These are phyloP conservation scores for Boletellus deceptivus DNA, from an alignment of 1,284 basidiomycete species.

Conservation along the genomic window DNA sequence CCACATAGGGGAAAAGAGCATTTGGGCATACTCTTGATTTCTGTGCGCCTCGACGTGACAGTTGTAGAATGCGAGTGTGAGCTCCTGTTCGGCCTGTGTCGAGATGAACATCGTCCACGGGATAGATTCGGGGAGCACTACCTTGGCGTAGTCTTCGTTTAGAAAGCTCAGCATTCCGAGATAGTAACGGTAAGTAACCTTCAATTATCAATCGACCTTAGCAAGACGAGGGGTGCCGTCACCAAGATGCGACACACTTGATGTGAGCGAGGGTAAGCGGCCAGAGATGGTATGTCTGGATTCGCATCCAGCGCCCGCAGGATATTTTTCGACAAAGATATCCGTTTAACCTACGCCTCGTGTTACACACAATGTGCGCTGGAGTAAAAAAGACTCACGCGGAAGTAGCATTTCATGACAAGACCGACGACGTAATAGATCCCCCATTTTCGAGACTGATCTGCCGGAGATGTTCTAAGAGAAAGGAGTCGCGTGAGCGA, in stretches of 20 bases:
- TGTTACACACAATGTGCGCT: conserved; percentile 1
- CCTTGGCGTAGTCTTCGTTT: conserved; percentile 87
- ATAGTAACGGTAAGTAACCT: conserved; percentile 92
- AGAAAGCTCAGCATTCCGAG: conserved; percentile 92
- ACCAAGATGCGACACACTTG: conserved; percentile 55
- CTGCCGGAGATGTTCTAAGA: conserved; percentile 58
- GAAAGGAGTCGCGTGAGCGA: conserved; percentile 4
- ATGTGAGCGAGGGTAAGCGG: conserved; percentile 78
- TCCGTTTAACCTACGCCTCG: conserved; percentile 71
- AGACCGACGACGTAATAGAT: conserved; percentile 93
- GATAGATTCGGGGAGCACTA: conserved; percentile 26
- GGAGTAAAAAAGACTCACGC: conserved; percentile 47
- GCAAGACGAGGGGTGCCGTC: conserved; percentile 4
- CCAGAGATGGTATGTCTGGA: conserved; percentile 77
- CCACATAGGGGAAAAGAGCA: neutral
- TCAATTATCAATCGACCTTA: conserved; percentile 15
- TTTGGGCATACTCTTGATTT: conserved; percentile 74
- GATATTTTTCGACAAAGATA: conserved; percentile 90
- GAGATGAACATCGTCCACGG: neutral
- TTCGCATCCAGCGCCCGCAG: conserved; percentile 86
- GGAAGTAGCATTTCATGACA: conserved; percentile 93
- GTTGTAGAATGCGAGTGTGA: conserved; percentile 79
- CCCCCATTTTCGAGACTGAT: conserved; percentile 88
- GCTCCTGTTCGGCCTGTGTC: conserved; percentile 73
- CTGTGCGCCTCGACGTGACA: conserved; percentile 66